A percentile compares a stretch with the other conserved stretches of the same genome.
Conservation (phyloP, 345 rosid species). For the Arabidopsis arenosa region DNA sequence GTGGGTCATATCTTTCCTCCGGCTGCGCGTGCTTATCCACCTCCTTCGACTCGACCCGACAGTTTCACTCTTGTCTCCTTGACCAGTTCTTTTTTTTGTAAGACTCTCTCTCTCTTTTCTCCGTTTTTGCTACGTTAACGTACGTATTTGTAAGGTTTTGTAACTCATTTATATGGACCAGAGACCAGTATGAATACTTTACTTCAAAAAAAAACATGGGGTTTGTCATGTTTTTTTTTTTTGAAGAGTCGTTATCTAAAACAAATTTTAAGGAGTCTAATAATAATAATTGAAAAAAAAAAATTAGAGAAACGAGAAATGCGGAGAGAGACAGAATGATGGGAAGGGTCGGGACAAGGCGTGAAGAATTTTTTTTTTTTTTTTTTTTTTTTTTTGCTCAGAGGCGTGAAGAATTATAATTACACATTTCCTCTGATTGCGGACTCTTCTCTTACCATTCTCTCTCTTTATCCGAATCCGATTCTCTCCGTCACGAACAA, state of each 20-base stretch:
- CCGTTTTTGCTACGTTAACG: not conserved
- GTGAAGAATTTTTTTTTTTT: slow-evolving; percentile 36
- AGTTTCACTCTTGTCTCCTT: slow-evolving; percentile 44
- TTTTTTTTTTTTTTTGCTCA: no score
- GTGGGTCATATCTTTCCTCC: slow-evolving; percentile 40
- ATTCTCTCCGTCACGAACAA: slow-evolving; percentile 3
- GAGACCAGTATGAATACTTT: slow-evolving; percentile 36
- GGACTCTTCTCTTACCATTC: slow-evolving; percentile 17
- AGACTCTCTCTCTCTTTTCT: slow-evolving; percentile 5
- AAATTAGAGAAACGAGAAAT: slow-evolving; percentile 33
- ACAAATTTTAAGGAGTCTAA: not conserved
- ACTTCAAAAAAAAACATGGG: slow-evolving; percentile 14
- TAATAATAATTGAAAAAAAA: not conserved
- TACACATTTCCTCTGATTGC: slow-evolving; percentile 45
- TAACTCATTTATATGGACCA: slow-evolving; percentile 23
- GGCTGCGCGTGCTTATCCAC: slow-evolving; percentile 46
- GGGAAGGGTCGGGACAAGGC: slow-evolving; percentile 43
- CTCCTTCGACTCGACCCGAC: slow-evolving; percentile 42
- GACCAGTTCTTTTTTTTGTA: slow-evolving; percentile 20
- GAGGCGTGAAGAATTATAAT: slow-evolving; percentile 41
- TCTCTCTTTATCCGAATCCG: not conserved
- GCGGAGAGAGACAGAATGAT: slow-evolving; percentile 48
- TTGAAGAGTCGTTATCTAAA: slow-evolving; percentile 1
- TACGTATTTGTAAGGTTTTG: slow-evolving; percentile 22
- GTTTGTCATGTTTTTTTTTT: slow-evolving; percentile 1